Evolutionary conservation across 2,329 filamentous ascomycete genomes (phyloP), one percentile per base, ranked within the genome.

Genomic region (Coleophoma eucalyptorum): DNA sequence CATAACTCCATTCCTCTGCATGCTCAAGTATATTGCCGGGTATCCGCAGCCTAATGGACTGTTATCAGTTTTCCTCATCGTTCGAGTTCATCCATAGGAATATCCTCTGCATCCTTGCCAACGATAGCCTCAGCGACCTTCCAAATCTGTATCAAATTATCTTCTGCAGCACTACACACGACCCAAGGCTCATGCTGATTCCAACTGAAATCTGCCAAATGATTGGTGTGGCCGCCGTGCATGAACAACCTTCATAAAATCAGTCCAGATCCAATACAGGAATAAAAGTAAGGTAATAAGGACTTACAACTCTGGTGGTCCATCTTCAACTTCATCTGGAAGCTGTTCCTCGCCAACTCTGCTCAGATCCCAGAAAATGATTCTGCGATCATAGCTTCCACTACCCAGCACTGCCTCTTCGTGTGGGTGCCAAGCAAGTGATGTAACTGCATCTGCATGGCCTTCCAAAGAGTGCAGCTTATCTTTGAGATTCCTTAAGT

Each of bases 181-280:
- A 97, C 83, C 95, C 95, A 99, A 4, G 93, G 92, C 63, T 97
- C 91, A 67, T 96, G 96, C 60, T 84, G 83, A 70, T 99, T 99
- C 93, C 93, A 99, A 72, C 88, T 93, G 65, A 99, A 99, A 70
- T 99, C 95, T 34, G 90, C 91, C 55, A 99, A 83, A 59, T 95
- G 88, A 72, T 97, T 97, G 11, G 94, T 99, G 74, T 99, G 95
- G 32, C 94, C 94, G 54, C 94, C 94, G 64, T 99, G 94, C 92
- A 99, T 97, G 72, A 99, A 99, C 1, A 99, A 75, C 43, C 89
- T 91, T 55, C 42, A 40, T 12, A 21, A 18, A 12, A 37, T 54
- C 41, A 53, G 48, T 20, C 41, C 49, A 51, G 42, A 33, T 18
- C 34, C 13, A 41, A 18, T 16, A 44, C 16, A 10, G 20, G 15